Percentiles rank a stretch among this genome's conserved stretches.
Conservation (phyloP, 208 protist genomes). For the Crithidia mellificae region DNA sequence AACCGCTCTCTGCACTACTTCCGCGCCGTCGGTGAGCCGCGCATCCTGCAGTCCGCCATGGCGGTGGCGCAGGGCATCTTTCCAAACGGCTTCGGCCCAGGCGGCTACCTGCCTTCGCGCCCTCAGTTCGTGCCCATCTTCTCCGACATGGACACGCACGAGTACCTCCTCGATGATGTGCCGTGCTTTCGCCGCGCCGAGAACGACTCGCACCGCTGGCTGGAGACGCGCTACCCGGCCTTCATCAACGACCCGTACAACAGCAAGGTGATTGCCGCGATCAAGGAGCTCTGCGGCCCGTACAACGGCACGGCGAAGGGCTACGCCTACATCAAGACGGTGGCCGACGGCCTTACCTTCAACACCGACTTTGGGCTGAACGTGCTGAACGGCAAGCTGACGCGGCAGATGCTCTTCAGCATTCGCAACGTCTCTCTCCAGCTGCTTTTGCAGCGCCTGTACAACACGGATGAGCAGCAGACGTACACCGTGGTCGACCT, state of each 20-base stretch:
- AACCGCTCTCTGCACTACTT: constrained; percentile 81
- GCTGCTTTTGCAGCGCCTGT: constrained; percentile 76
- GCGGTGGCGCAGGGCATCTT: constrained; percentile 78
- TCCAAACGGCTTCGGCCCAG: constrained; percentile 77
- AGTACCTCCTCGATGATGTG: constrained; percentile 86
- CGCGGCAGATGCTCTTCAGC: constrained; percentile 49
- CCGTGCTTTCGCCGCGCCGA: constrained; percentile 83
- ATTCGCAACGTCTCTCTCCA: constrained; percentile 73
- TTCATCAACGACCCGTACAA: constrained; percentile 57
- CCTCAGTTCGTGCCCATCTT: constrained; percentile 87
- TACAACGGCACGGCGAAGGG: constrained; percentile 29
- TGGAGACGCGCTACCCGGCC: constrained; percentile 36
- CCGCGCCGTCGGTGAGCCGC: constrained; percentile 82
- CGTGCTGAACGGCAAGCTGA: constrained; percentile 53
- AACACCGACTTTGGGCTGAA: constrained; percentile 70
- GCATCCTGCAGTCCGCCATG: constrained; percentile 81
- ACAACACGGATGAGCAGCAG: constrained; percentile 84
- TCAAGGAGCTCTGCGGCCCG: constrained; percentile 61
- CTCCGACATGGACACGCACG: constrained; percentile 86
- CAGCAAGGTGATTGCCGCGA: constrained; percentile 37
- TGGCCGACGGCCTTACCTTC: constrained; percentile 82
- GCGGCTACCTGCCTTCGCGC: constrained; percentile 62
- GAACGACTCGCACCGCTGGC: constrained; percentile 68
- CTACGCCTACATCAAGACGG: constrained; percentile 77
- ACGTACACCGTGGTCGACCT: constrained; percentile 84